These are phyloP conservation scores for Mycena vulgaris DNA, from an alignment of 768 basidiomycete genomes.

Conservation along the genomic window DNA sequence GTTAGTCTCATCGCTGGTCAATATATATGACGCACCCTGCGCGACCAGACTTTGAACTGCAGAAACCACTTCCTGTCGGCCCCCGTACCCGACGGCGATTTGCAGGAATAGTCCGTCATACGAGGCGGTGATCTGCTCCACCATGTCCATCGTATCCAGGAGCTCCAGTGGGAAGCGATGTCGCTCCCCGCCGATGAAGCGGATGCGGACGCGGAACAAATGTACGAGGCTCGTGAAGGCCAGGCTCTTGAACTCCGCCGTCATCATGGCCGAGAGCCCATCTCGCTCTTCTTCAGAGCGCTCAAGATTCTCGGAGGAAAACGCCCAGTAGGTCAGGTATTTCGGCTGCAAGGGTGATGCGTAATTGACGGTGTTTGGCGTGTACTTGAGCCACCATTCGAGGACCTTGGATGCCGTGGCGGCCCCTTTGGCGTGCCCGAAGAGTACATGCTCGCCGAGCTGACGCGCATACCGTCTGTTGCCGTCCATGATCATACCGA, in stretches of 20 bases:
- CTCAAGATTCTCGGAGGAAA: slow-evolving; percentile 37
- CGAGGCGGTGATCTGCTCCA: slow-evolving; percentile 28
- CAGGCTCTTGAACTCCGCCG: slow-evolving; percentile 34
- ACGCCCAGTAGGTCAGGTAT: slow-evolving; percentile 38
- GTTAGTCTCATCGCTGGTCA: too few relatives aligned
- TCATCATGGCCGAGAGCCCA: slow-evolving; percentile 36
- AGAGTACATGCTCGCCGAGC: slow-evolving; percentile 25
- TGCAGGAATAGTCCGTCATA: slow-evolving; percentile 28
- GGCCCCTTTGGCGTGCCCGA: slow-evolving; percentile 35
- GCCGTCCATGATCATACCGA: slow-evolving; percentile 38
- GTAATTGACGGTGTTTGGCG: slow-evolving; percentile 25
- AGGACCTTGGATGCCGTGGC: slow-evolving; percentile 33
- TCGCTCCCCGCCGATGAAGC: slow-evolving; percentile 29
- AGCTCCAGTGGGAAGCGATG: slow-evolving; percentile 33
- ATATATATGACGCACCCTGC: too few relatives aligned
- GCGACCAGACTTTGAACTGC: slow-evolving; percentile 26
- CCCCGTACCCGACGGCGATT: slow-evolving; percentile 38
- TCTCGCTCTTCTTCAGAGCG: slow-evolving; percentile 33
- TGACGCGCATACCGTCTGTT: slow-evolving; percentile 36
- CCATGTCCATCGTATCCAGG: slow-evolving; percentile 30
- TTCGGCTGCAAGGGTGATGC: slow-evolving; percentile 11
- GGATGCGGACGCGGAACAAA: slow-evolving; percentile 32
- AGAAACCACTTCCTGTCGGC: slow-evolving; percentile 30
- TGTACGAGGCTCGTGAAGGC: slow-evolving; percentile 37
- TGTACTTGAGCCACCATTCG: slow-evolving; percentile 39